phyloP scores from a whole-genome alignment of 179 eudicot genomes.

The Spinacia oleracea region DNA sequence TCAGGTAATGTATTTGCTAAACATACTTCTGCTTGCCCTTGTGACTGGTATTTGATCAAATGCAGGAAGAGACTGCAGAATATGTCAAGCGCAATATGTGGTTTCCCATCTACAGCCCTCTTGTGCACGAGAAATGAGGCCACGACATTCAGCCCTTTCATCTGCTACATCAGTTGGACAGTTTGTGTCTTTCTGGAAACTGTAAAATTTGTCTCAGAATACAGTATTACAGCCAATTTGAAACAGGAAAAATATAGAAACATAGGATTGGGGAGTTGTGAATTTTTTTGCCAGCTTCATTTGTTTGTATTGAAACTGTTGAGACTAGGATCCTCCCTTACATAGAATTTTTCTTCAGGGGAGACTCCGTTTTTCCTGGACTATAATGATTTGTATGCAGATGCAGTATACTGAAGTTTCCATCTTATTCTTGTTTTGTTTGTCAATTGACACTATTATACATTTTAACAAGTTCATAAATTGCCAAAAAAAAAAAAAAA shows the following conservation, averaged over 20 bases:
- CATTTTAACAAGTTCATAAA: neutral
- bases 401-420: conserved; percentile 10
- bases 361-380: conserved; percentile 1
- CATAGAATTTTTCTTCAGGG: conserved; percentile 3
- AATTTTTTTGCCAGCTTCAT: neutral
- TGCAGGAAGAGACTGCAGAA: conserved; percentile 74
- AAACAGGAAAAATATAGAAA: neutral
- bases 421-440: neutral
- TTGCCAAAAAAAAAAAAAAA: no score
- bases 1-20: neutral
- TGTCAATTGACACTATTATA: neutral
- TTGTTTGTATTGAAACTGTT: conserved; percentile 14
- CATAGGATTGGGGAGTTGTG: neutral
- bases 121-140: conserved; percentile 78
- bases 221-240: neutral
- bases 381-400: conserved; percentile 12
- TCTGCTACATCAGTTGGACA: neutral
- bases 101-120: conserved; percentile 94
- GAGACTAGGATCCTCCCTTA: neutral
- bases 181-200: conserved; percentile 3
- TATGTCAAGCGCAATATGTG: conserved; percentile 85
- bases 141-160: neutral
- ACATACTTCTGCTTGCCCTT: neutral
- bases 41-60: conserved; percentile 10
- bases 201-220: neutral